These are phyloP conservation scores for Wickerhamomyces subpelliculosus DNA, from an alignment of 805 yeast genomes.

Conservation along the genomic window DNA sequence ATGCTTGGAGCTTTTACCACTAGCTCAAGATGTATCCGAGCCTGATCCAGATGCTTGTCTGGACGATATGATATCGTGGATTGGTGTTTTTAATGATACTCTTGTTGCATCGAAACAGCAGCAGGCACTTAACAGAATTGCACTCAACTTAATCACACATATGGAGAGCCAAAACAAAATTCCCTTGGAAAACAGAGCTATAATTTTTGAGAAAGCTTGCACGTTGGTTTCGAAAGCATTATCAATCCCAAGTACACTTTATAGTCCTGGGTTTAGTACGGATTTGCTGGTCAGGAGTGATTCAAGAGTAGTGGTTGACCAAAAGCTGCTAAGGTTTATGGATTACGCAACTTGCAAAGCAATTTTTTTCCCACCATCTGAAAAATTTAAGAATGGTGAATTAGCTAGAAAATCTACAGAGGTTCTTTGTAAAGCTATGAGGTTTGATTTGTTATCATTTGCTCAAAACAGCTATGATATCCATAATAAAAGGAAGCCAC, in stretches of 20 bases:
- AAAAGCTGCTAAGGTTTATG: conserved; percentile 27
- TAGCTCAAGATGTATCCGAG: too few relatives aligned
- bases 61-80: conserved; percentile 51
- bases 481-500: conserved; percentile 24
- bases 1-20: conserved; percentile 25
- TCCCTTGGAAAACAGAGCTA: conserved; percentile 28
- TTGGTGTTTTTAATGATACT: conserved; percentile 35
- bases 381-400: conserved; percentile 21
- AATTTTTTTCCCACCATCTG: conserved; percentile 23
- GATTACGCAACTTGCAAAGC: conserved; percentile 22
- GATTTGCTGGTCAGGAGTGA: conserved; percentile 41
- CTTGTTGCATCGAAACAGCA: conserved; percentile 43
- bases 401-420: conserved; percentile 28
- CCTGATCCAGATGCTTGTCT: conserved; percentile 28
- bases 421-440: conserved; percentile 34
- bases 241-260: conserved; percentile 12
- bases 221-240: conserved; percentile 6
- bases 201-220: conserved; percentile 25
- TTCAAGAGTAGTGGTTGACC: conserved; percentile 38
- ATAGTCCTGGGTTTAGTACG: conserved; percentile 24
- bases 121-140: conserved; percentile 44
- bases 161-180: conserved; percentile 28
- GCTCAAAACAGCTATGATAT: conserved; percentile 33
- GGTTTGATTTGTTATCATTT: conserved; percentile 39
- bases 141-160: conserved; percentile 38